Evolutionary conservation across 2,329 filamentous ascomycete genomes (phyloP).

Genomic region (Ceratocystis huliohia): DNA sequence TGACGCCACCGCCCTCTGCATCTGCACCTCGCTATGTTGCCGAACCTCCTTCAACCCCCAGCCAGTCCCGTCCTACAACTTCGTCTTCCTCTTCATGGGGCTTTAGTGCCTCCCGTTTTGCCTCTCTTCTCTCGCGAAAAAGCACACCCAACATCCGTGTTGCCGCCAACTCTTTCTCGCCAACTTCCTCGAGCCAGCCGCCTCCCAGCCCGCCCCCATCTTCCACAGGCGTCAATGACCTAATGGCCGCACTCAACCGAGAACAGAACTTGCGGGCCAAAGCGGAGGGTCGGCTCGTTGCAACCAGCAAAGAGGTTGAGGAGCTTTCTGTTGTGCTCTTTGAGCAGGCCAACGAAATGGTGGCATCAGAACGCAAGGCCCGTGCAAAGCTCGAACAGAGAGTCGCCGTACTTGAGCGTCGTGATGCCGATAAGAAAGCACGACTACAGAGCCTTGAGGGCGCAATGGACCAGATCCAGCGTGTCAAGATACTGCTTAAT

Average conservation of each 20-base stretch:
- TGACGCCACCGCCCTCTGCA: conserved; percentile 22
- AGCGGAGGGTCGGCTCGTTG: conserved; percentile 54
- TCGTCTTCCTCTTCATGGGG: conserved; percentile 36
- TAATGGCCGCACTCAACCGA: conserved; percentile 51
- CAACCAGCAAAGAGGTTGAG: conserved; percentile 61
- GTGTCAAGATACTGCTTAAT: conserved; percentile 51
- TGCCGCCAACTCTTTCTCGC: conserved; percentile 23
- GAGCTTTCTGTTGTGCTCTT: conserved; percentile 65
- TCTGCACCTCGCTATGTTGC: conserved; percentile 14
- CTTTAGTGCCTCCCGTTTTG: conserved; percentile 33
- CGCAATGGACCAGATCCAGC: conserved; percentile 57
- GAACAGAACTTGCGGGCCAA: conserved; percentile 55
- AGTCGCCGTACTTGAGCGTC: conserved; percentile 52
- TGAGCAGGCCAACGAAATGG: conserved; percentile 79
- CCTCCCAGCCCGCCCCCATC: conserved; percentile 22
- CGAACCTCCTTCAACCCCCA: conserved; percentile 24
- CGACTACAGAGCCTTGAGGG: conserved; percentile 59
- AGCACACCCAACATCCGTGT: conserved; percentile 32
- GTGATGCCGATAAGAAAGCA: conserved; percentile 56
- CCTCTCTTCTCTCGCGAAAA: conserved; percentile 37
- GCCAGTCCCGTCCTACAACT: conserved; percentile 25
- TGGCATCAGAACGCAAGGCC: conserved; percentile 59
- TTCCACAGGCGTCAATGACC: conserved; percentile 28
- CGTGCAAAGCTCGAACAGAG: conserved; percentile 59
- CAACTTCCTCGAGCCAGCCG: conserved; percentile 30